Percentiles rank a stretch among this genome's conserved stretches.
phyloP scores from a whole-genome alignment of 148 eudicot genomes.

The Arctostaphylos glauca region DNA sequence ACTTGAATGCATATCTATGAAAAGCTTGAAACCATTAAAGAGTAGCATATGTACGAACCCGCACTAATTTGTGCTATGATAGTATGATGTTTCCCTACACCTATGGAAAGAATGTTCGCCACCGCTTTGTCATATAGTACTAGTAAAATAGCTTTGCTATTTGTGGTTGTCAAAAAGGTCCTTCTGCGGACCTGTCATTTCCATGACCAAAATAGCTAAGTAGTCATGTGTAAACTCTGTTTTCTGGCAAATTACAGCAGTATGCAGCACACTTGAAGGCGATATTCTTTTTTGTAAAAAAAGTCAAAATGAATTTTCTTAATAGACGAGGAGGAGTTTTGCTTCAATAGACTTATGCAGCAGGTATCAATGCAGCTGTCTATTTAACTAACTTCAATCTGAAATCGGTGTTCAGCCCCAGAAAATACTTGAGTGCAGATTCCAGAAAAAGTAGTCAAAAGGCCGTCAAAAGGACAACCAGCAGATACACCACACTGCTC shows the following conservation, averaged over 20 bases:
- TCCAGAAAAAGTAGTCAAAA: not conserved
- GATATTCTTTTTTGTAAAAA: not conserved
- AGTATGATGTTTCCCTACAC: not conserved
- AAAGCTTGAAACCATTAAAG: slow-evolving; percentile 10
- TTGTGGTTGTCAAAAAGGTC: not conserved
- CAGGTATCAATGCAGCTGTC: not conserved
- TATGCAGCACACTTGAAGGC: not conserved
- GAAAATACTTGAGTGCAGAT: not conserved
- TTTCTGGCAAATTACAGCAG: not conserved
- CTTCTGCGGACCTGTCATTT: not conserved
- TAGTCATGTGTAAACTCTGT: not conserved
- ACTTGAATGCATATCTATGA: slow-evolving; percentile 89
- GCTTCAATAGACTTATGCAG: not conserved
- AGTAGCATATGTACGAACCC: not conserved
- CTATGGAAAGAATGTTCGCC: not conserved
- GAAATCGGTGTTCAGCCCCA: not conserved
- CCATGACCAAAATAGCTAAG: not conserved
- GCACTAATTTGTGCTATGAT: not conserved
- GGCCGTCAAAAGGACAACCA: no score
- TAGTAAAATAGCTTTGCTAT: not conserved
- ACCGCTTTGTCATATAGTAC: not conserved
- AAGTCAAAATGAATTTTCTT: not conserved
- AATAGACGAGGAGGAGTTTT: not conserved
- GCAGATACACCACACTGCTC: not conserved
- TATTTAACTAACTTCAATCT: not conserved